These are phyloP conservation scores for Solanum tarapatanum DNA, from an alignment of 257 asterid genomes.

Conservation along the genomic window DNA sequence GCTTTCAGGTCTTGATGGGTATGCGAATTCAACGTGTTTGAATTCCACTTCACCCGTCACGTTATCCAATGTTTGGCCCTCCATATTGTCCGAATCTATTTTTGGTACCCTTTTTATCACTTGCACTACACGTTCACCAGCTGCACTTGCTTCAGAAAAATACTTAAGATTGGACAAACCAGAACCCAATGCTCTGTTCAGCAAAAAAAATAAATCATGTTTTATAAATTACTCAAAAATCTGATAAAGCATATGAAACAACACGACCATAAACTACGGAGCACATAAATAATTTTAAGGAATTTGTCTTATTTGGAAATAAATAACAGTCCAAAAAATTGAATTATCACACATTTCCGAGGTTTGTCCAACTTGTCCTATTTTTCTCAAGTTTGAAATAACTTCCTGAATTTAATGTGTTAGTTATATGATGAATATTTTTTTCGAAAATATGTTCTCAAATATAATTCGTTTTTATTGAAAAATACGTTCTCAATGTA, in stretches of 20 bases:
- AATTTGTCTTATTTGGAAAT: background rate
- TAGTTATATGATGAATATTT: background rate
- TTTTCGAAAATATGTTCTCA: background rate
- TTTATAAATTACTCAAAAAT: background rate
- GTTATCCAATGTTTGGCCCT: slow-evolving; percentile 38
- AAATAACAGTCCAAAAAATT: background rate
- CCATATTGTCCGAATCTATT: slow-evolving; percentile 60
- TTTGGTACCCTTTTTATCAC: slow-evolving; percentile 59
- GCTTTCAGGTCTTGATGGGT: slow-evolving; percentile 78
- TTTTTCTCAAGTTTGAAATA: background rate
- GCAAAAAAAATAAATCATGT: background rate
- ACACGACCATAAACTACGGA: background rate
- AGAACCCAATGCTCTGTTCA: slow-evolving; percentile 64
- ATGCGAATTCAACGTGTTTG: slow-evolving; percentile 44
- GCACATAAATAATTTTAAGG: background rate
- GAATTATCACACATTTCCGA: background rate
- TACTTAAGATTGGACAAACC: slow-evolving; percentile 62
- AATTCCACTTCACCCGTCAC: slow-evolving; percentile 71
- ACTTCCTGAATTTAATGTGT: background rate
- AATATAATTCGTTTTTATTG: background rate
- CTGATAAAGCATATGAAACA: background rate
- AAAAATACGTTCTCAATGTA: background rate
- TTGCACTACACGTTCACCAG: slow-evolving; percentile 59
- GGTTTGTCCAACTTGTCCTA: background rate
- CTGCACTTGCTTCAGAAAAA: slow-evolving; percentile 74